phyloP scores from a whole-genome alignment of 2,329 filamentous ascomycete species.

The Pseudogymnoascus sp. region DNA sequence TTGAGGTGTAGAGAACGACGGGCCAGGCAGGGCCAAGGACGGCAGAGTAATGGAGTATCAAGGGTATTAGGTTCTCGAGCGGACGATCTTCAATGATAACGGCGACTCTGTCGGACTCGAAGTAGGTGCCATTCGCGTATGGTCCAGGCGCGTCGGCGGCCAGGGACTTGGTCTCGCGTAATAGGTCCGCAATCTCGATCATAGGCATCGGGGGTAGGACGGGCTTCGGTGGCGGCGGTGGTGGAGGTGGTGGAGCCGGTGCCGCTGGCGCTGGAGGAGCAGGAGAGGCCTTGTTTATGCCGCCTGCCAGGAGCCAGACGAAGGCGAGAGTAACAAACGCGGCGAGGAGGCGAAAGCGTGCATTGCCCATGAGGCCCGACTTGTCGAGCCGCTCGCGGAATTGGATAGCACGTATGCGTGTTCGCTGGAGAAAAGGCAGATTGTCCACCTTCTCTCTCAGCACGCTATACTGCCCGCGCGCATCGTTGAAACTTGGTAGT shows the following conservation, averaged over 20 bases:
- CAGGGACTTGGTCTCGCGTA: not conserved
- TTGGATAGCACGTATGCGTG: not conserved
- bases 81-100: constrained; percentile 29
- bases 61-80: constrained; percentile 24
- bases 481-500: not conserved
- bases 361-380: not conserved
- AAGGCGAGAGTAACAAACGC: not conserved
- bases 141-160: not conserved
- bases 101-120: constrained; percentile 21
- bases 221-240: not conserved
- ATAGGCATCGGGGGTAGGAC: constrained; percentile 5
- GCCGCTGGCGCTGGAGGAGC: not conserved
- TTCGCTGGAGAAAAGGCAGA: not conserved
- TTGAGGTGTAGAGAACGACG: constrained; percentile 33
- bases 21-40: constrained; percentile 35
- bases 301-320: not conserved
- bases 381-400: not conserved
- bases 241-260: not conserved
- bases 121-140: not conserved
- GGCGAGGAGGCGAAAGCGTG: constrained; percentile 1
- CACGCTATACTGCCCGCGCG: not conserved
- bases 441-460: not conserved
- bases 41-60: constrained; percentile 29
- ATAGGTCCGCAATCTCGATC: not conserved
- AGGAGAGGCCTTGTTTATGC: not conserved